Evolutionary conservation across 2,329 filamentous ascomycete species (phyloP).

Genomic region (Domatiomyces globalis): DNA sequence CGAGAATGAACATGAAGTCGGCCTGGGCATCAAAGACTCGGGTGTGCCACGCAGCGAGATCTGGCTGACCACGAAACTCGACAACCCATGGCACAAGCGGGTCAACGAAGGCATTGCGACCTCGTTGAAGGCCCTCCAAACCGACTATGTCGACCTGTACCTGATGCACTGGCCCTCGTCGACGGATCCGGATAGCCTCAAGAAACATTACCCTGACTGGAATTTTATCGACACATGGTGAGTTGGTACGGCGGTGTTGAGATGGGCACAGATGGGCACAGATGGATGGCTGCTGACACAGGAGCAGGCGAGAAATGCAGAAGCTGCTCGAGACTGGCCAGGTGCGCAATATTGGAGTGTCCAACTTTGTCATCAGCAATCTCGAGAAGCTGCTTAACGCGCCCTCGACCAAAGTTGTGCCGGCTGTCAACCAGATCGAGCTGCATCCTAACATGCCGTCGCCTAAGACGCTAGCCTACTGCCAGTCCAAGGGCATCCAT

Average conservation of each 20-base stretch:
- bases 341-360: conserved; percentile 68
- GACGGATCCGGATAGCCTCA: conserved; percentile 18
- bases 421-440: conserved; percentile 63
- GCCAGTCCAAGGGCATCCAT: conserved; percentile 60
- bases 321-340: conserved; percentile 39
- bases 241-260: not conserved
- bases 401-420: conserved; percentile 46
- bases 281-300: conserved; percentile 26
- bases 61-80: conserved; percentile 67
- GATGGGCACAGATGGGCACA: not conserved
- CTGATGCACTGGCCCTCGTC: conserved; percentile 44
- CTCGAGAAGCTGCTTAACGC: conserved; percentile 62
- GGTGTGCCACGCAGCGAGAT: conserved; percentile 52
- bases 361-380: conserved; percentile 72
- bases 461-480: conserved; percentile 63
- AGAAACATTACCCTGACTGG: conserved; percentile 61
- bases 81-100: conserved; percentile 65
- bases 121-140: conserved; percentile 46
- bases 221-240: conserved; percentile 65
- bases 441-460: conserved; percentile 69
- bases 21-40: conserved; percentile 48
- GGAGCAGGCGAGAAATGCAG: conserved; percentile 22
- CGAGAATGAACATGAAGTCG: conserved; percentile 59
- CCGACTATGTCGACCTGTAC: conserved; percentile 56
- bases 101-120: conserved; percentile 44